phyloP scores from a whole-genome alignment of 805 yeast species.

The Scheffersomyces ergatensis region DNA sequence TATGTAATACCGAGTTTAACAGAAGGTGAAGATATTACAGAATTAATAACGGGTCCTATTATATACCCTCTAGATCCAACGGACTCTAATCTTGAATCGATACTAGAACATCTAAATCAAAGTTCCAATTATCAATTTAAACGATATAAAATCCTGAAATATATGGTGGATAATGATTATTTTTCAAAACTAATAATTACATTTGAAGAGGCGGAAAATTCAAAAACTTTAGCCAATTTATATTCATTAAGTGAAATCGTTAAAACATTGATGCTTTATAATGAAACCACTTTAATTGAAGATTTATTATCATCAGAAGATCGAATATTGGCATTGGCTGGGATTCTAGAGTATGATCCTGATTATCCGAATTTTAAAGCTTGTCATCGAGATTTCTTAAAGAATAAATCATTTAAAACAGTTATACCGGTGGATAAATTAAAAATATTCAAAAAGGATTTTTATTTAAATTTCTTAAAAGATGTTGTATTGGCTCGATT shows the following conservation, averaged over 20 bases:
- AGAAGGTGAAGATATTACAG: slow-evolving; percentile 57
- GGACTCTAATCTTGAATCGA: slow-evolving; percentile 47
- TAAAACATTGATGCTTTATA: slow-evolving; percentile 68
- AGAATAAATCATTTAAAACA: slow-evolving; percentile 63
- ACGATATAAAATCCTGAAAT: slow-evolving; percentile 56
- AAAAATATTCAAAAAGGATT: slow-evolving; percentile 66
- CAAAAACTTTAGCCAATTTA: slow-evolving; percentile 51
- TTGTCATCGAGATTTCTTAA: slow-evolving; percentile 67
- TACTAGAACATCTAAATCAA: slow-evolving; percentile 57
- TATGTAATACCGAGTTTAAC: slow-evolving; percentile 53
- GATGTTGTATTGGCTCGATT: slow-evolving; percentile 83
- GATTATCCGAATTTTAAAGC: slow-evolving; percentile 81
- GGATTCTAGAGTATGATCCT: slow-evolving; percentile 85
- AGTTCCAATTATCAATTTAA: slow-evolving; percentile 63
- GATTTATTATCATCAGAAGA: slow-evolving; percentile 29
- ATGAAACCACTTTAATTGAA: slow-evolving; percentile 48
- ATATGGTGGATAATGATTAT: slow-evolving; percentile 53
- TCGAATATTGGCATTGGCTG: slow-evolving; percentile 54
- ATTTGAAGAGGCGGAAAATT: slow-evolving; percentile 56
- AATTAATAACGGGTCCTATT: slow-evolving; percentile 78
- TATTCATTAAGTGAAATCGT: slow-evolving; percentile 70
- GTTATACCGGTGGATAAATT: slow-evolving; percentile 58
- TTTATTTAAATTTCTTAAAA: slow-evolving; percentile 73
- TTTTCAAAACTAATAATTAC: slow-evolving; percentile 48
- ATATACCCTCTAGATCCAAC: slow-evolving; percentile 60